A percentile compares a stretch with the other conserved stretches of the same genome.
Evolutionary conservation across 495 filamentous ascomycete genomes (phyloP).

Genomic region (Amphirosellinia nigrospora): DNA sequence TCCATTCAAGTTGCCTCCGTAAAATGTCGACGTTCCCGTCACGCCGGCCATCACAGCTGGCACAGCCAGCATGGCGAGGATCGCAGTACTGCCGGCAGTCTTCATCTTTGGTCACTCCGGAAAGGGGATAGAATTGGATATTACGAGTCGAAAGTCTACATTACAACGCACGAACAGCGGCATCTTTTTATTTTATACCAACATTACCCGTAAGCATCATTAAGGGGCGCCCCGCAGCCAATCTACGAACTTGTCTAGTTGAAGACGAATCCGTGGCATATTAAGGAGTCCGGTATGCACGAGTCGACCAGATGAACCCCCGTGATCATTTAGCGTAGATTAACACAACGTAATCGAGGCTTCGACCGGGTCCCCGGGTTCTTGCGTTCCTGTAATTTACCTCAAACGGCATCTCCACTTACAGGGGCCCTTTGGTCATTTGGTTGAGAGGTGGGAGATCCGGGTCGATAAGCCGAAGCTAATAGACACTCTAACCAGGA

Average conservation of each 20-base stretch:
- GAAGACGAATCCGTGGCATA: neutral
- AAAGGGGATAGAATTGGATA: neutral
- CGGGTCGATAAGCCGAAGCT: constrained; percentile 13
- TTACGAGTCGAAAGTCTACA: neutral
- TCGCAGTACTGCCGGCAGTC: constrained; percentile 1
- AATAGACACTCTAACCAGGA: neutral
- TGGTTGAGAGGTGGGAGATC: constrained; percentile 5
- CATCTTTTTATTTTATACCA: constrained; percentile 16
- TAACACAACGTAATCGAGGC: neutral
- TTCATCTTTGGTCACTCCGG: neutral
- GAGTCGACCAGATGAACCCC: neutral
- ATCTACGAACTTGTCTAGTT: neutral
- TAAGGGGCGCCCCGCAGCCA: neutral
- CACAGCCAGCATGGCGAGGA: constrained; percentile 15
- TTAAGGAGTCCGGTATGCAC: neutral
- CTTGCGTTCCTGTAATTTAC: constrained; percentile 18
- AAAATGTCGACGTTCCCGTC: constrained; percentile 56
- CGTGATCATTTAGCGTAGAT: neutral
- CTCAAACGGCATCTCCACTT: constrained; percentile 19
- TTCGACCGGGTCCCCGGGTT: constrained; percentile 15
- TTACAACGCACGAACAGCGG: neutral
- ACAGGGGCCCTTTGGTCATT: neutral
- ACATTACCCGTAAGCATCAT: constrained; percentile 8
- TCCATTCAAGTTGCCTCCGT: constrained; percentile 63
- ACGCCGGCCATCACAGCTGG: constrained; percentile 19